phyloP scores from a whole-genome alignment of 495 filamentous ascomycete species.

The Aspergillus affinis region DNA sequence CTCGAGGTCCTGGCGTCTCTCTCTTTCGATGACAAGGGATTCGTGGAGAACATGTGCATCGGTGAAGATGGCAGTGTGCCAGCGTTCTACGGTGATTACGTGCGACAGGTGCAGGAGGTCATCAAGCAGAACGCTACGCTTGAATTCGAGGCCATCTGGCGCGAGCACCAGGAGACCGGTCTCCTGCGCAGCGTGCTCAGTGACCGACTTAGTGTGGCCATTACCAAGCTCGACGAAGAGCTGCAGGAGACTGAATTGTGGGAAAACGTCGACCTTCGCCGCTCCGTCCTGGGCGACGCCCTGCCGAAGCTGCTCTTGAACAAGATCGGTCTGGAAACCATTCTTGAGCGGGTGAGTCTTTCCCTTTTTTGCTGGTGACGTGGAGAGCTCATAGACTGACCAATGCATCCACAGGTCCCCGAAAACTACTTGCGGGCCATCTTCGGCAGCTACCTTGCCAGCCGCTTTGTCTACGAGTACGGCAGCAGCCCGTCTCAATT shows the following conservation, averaged over 20 bases:
- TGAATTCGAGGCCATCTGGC: constrained; percentile 98
- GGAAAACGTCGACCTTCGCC: constrained; percentile 75
- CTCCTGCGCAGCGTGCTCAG: constrained; percentile 78
- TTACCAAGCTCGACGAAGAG: constrained; percentile 93
- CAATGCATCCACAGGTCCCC: constrained; percentile 59
- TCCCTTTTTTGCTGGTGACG: constrained; percentile 1
- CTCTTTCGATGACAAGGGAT: constrained; percentile 86
- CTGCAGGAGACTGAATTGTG: constrained; percentile 90
- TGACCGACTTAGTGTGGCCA: constrained; percentile 84
- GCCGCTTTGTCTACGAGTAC: constrained; percentile 92
- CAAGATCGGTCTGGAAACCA: constrained; percentile 85
- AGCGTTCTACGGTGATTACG: constrained; percentile 88
- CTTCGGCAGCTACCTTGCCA: constrained; percentile 93
- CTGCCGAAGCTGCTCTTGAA: constrained; percentile 80
- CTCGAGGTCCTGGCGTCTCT: constrained; percentile 93
- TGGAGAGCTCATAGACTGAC: neutral
- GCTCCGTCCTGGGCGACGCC: constrained; percentile 79
- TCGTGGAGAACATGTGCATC: constrained; percentile 92
- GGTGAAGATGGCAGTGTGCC: constrained; percentile 73
- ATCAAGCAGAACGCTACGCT: constrained; percentile 87
- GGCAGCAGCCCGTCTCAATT: constrained; percentile 93
- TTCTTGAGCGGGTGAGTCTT: constrained; percentile 69
- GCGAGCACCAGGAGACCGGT: constrained; percentile 81
- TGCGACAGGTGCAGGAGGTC: constrained; percentile 83
- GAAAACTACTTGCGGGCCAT: constrained; percentile 91